Base-by-base conservation (phyloP, 495 filamentous ascomycete genomes). In the Xylaria acuta region DNA sequence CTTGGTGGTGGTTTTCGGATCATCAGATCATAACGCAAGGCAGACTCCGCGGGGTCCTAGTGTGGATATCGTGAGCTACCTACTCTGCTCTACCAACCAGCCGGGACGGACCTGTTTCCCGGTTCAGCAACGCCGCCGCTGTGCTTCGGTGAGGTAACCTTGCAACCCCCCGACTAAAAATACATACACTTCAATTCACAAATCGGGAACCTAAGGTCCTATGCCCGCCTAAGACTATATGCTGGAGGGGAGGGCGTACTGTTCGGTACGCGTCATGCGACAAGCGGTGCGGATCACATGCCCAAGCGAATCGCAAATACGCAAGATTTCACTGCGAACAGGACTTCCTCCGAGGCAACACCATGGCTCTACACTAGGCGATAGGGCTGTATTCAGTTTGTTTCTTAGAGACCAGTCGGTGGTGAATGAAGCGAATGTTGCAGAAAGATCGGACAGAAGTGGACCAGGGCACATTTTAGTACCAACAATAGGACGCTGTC, bases 1-100 rank as follows among this genome's bases (percentile, higher is more conserved):
- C 7, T 25, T 2, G 5, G n/a, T 6, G 25, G 18, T 38, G 25
- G 25, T 64, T 30, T 18, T 32, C 8, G 12, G 41, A 43, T 16
- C 12, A 45, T 45, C 12, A 18, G 25, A n/a, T 32, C 34, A 60
- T 5, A 11, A 60, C 58, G 34, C n/a, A 27, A 63, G 34, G 60
- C 12, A 41, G 22, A 38, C 8, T 27, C 12, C 22, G n/a, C 5
- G 38, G 11, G 38, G 64, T 66, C 45, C 64, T 40, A 51, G 32
- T 66, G 64, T 36, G 62, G 62, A 47, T 49, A 49, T 56, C 27
- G n/a, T 63, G 38, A 63, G 60, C 22, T 25, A n/a, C 18, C 53
- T 56, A 14, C 53, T 56, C 60, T 12, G 60, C 38, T 43, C 60
- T 16, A 43, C 5, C n/a, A 12, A 27, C 60, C 62, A 64, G 25